Base-by-base conservation (phyloP, 495 filamentous ascomycete genomes). In the Alectoria sarmentosa region DNA sequence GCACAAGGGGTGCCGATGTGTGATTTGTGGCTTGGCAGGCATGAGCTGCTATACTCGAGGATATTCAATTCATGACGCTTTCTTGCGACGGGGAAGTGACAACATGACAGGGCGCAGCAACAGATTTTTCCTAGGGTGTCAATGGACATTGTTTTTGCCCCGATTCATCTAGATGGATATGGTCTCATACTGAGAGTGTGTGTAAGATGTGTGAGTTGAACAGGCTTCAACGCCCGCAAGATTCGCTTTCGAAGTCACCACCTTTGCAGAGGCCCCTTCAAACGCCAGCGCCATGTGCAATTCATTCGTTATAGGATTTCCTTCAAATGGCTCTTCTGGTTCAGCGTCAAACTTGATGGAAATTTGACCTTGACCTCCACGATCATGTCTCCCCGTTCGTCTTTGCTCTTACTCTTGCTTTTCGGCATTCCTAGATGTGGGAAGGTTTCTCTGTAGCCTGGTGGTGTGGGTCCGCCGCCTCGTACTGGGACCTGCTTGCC, bases 1-100 rank as follows among this genome's bases (percentile, higher is more conserved):
- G 93, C 88, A n/a, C 92, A 97, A 78, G 82, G 80, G 34, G 88
- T 93, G 46, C 91, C 92, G 11, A 84, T 87, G 23, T 83, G 97
- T 79, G 94, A 98, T 82, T 72, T 98, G 54, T 98, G 93, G 91
- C 80, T 95, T 64, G 94, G 95, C 15, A 84, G 94, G 73, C 94
- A 98, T 77, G 94, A 98, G 80, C 74, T 96, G 73, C 75, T 98
- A 46, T 98, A 98, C 77, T 95, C 90, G 67, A 86, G 94, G 73
- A 98, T 98, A 59, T 98, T 98, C 70, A 98, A 98, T 73, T 88
- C 84, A 60, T 87, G 68, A 80, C 3, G 49, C 5, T 17, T 32
- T 11, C 15, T 19, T 37, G 34, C 17, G 49, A 21, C 49, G 30
- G 48, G 6, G n/a, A n/a, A 6, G 9, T 23, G 48, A 55, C n/a